Base-by-base conservation (phyloP, 2,329 filamentous ascomycete genomes). In the Aspergillus sp. region DNA sequence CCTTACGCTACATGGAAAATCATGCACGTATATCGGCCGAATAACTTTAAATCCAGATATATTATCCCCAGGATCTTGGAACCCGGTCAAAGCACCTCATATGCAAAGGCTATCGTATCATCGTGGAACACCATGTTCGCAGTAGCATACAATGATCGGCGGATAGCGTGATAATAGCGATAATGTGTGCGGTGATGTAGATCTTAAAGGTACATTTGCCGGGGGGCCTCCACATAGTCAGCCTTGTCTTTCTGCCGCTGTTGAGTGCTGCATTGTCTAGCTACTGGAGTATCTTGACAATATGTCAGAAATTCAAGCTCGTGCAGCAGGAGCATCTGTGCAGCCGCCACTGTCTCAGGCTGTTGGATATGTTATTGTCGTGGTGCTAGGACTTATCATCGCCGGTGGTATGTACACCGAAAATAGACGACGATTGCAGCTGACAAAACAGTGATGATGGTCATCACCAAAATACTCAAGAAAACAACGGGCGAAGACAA, bases 401-500 rank as follows among this genome's bases (percentile, higher is more conserved):
- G 78, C 78, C 5, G 66, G 77, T 1, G 73, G 77, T 76, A 67
- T 54, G 68, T 61, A 7, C 15, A 2, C 8, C 23, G 3, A 17
- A 11, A 1, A 0, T 32, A 10, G 13, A 17, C 13, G 4, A 27
- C 7, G 0, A 6, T 19, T 50, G 25, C n/a, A 30, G 25, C 47
- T 50, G 17, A 49, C 25, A 17, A 23, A 4, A 30, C 27, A 77
- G 74, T 75, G 21, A 83, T 83, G 80, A 80, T 83, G 61, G 69
- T 80, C 1, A 70, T 81, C 0, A 83, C 81, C 0, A 75, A 73
- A 7, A 57, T 82, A 2, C 64, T 84, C n/a, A 83, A 82, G 62
- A 78, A 71, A 38, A 83, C 81, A 0, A 74, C 79, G 0, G 80
- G 80, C 1, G 82, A 84, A 61, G 82, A 84, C 51, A 84, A 83